Evolutionary conservation across 495 filamentous ascomycete genomes (phyloP).

Genomic region (Xanthoparmelia taractica): DNA sequence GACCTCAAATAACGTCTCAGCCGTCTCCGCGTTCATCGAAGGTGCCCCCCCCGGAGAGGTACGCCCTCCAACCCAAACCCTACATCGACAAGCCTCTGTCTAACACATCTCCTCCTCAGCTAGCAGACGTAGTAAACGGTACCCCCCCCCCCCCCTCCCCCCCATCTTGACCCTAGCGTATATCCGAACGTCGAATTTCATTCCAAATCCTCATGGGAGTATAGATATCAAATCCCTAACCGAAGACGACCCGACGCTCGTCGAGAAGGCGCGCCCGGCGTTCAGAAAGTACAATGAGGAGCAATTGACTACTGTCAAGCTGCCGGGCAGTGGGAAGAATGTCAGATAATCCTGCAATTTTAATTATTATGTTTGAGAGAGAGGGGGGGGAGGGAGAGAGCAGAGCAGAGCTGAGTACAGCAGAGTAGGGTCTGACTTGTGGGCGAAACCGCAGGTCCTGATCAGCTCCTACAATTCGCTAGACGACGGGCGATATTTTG

Average conservation of each 20-base stretch:
- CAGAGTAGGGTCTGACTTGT: background rate
- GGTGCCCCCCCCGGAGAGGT: slow-evolving; percentile 97
- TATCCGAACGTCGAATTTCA: too few species aligned
- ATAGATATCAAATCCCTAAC: slow-evolving; percentile 85
- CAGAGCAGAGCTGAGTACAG: slow-evolving; percentile 16
- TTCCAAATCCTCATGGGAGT: background rate
- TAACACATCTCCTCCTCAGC: slow-evolving; percentile 44
- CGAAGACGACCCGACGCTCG: slow-evolving; percentile 56
- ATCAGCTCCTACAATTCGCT: slow-evolving; percentile 79
- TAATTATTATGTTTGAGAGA: too few species aligned
- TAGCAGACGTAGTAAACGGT: slow-evolving; percentile 87
- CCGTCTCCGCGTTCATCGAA: slow-evolving; percentile 81
- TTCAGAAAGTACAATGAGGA: slow-evolving; percentile 95
- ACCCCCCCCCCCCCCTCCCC: slow-evolving; percentile 28
- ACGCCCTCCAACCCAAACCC: slow-evolving; percentile 28
- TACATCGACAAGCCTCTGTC: slow-evolving; percentile 8
- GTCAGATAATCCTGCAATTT: slow-evolving; percentile 35
- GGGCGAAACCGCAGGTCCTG: slow-evolving; percentile 57
- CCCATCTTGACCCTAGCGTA: too few species aligned
- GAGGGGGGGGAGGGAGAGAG: too few species aligned
- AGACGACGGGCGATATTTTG: slow-evolving; percentile 75
- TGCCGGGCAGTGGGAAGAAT: slow-evolving; percentile 74
- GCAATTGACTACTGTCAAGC: slow-evolving; percentile 79
- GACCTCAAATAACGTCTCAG: slow-evolving; percentile 40
- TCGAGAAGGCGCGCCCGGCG: slow-evolving; percentile 66